Conservation (phyloP, 306 rosid genomes). For the Fragaria iinumae region DNA sequence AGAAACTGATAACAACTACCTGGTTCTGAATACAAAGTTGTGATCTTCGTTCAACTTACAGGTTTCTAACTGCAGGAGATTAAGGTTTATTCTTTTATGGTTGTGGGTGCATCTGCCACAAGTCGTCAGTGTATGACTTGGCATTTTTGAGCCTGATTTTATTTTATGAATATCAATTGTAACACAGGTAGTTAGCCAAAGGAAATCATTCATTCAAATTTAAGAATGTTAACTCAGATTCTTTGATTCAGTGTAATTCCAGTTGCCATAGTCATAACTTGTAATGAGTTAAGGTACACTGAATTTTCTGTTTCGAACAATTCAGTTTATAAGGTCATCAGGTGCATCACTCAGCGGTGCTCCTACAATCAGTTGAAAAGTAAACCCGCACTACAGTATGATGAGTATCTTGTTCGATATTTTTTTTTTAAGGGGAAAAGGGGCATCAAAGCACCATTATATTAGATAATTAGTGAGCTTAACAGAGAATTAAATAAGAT, state of each 20-base stretch:
- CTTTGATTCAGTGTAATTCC: neutral
- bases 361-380: neutral
- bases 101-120: slow-evolving; percentile 11
- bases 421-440: too few species aligned
- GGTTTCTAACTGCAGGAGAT: neutral
- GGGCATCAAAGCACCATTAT: too few species aligned
- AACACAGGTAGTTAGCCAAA: neutral
- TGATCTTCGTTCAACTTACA: neutral
- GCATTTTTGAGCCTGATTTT: slow-evolving; percentile 10
- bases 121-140: neutral
- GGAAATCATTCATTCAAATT: neutral
- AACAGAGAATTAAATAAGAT: too few species aligned
- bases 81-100: neutral
- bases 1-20: slow-evolving; percentile 38
- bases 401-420: too few species aligned
- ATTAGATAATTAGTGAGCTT: too few species aligned
- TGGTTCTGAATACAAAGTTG: slow-evolving; percentile 30
- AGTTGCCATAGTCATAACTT: neutral
- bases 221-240: neutral
- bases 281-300: neutral
- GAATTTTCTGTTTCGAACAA: neutral
- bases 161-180: neutral
- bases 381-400: too few species aligned
- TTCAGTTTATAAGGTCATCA: neutral
- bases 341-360: neutral